These are phyloP conservation scores for Coprinopsis sp. DNA, from an alignment of 768 basidiomycete genomes.

Conservation along the genomic window DNA sequence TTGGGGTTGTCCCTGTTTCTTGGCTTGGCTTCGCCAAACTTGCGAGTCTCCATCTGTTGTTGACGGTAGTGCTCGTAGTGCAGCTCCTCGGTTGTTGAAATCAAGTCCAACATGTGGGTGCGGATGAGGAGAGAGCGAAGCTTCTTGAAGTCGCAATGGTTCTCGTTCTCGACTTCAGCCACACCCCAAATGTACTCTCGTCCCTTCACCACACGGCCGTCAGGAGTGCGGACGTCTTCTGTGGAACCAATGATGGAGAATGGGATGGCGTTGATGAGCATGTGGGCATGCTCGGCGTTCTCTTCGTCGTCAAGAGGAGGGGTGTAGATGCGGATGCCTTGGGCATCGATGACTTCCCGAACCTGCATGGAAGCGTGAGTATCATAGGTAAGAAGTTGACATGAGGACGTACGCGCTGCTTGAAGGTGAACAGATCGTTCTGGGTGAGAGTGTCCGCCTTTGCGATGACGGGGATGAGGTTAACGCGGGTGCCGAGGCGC, in stretches of 20 bases:
- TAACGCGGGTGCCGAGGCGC: constrained; percentile 94
- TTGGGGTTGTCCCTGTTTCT: constrained; percentile 99
- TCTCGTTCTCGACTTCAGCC: constrained; percentile 99
- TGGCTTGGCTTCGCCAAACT: constrained; percentile 97
- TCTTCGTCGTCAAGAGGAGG: constrained; percentile 93
- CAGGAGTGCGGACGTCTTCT: constrained; percentile 85
- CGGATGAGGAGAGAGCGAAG: constrained; percentile 92
- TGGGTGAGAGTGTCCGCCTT: constrained; percentile 98
- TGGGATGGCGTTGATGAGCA: constrained; percentile 87
- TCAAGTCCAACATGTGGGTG: constrained; percentile 98
- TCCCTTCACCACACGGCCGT: constrained; percentile 93
- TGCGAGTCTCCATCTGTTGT: constrained; percentile 99
- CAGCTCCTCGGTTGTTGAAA: constrained; percentile 89
- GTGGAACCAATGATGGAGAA: constrained; percentile 99
- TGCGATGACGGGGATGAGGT: constrained; percentile 95
- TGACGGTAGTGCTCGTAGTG: constrained; percentile 99
- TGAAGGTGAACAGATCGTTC: constrained; percentile 86
- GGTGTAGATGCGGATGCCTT: constrained; percentile 92
- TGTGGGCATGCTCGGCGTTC: constrained; percentile 82
- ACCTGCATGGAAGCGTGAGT: constrained; percentile 41
- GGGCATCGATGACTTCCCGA: constrained; percentile 84
- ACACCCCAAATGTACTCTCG: constrained; percentile 99
- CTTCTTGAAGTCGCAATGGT: constrained; percentile 99
- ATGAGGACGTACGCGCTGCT: constrained; percentile 71
- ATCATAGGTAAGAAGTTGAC: constrained; percentile 11